These are phyloP conservation scores for Pilaira anomala DNA, from an alignment of 192 early-diverging fungal genomes.

Conservation along the genomic window DNA sequence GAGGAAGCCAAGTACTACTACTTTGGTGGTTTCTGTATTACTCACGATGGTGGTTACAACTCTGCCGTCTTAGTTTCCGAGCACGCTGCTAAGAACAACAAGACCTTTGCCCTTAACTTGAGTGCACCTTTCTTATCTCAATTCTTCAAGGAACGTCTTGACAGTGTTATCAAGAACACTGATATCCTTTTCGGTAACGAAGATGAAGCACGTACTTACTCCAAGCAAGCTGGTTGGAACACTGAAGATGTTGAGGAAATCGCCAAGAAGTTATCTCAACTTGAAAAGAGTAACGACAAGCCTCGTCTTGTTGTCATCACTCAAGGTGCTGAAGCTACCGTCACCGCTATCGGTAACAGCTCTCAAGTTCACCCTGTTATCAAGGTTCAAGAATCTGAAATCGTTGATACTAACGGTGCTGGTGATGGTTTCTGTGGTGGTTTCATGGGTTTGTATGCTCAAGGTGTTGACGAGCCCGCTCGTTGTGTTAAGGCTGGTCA, in stretches of 20 bases:
- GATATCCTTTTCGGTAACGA: slow-evolving; percentile 98
- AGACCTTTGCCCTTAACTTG: slow-evolving; percentile 90
- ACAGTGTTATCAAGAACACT: slow-evolving; percentile 78
- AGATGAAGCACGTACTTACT: slow-evolving; percentile 86
- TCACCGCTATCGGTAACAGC: slow-evolving; percentile 65
- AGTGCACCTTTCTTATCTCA: slow-evolving; percentile 94
- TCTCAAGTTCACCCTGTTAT: slow-evolving; percentile 60
- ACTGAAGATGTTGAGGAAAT: slow-evolving; percentile 77
- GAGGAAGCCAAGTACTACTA: slow-evolving; percentile 89
- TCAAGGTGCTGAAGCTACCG: slow-evolving; percentile 74
- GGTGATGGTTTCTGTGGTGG: slow-evolving; percentile 97
- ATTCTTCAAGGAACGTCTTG: slow-evolving; percentile 85
- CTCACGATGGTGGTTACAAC: slow-evolving; percentile 72
- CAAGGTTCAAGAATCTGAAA: slow-evolving; percentile 59
- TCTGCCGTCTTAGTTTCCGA: slow-evolving; percentile 84
- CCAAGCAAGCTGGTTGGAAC: slow-evolving; percentile 65
- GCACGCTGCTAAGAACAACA: slow-evolving; percentile 81
- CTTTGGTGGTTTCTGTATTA: slow-evolving; percentile 92
- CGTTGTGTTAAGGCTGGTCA: slow-evolving; percentile 82
- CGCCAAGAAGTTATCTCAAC: slow-evolving; percentile 75
- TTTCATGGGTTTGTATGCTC: slow-evolving; percentile 82
- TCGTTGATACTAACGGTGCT: slow-evolving; percentile 97
- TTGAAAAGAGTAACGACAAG: slow-evolving; percentile 76
- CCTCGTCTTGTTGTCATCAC: slow-evolving; percentile 91
- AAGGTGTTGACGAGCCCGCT: slow-evolving; percentile 59